phyloP scores from a whole-genome alignment of 164 flowering plant species.

The Magnolia changhungtana region DNA sequence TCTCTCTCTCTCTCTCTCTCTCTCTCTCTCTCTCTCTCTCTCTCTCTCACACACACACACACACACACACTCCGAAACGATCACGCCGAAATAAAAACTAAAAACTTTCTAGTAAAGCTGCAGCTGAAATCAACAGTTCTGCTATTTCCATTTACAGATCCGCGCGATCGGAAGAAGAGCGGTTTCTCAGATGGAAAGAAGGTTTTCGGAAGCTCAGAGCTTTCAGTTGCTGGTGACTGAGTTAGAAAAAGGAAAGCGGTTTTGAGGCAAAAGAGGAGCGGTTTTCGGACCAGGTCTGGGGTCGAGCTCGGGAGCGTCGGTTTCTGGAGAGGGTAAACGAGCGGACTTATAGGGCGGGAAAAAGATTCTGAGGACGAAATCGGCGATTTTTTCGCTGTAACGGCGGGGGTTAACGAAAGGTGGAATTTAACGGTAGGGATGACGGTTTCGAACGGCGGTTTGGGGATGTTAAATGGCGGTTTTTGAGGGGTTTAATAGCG shows the following conservation, averaged over 20 bases:
- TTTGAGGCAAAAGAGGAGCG: not conserved
- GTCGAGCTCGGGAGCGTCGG: not conserved
- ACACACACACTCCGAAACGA: not conserved
- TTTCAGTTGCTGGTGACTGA: not conserved
- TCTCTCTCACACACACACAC: not conserved
- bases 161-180: not conserved
- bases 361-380: conserved; percentile 6
- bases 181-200: not conserved
- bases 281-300: not conserved
- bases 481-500: not conserved
- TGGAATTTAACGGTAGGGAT: not conserved
- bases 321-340: not conserved
- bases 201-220: not conserved
- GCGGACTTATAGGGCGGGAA: not conserved
- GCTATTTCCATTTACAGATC: conserved; percentile 20
- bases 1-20: not conserved
- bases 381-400: conserved; percentile 6
- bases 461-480: not conserved
- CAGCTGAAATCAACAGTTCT: conserved; percentile 8
- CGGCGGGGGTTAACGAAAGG: not conserved
- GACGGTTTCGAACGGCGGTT: not conserved
- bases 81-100: not conserved
- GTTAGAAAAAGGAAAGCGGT: conserved; percentile 1
- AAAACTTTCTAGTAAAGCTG: not conserved
- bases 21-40: not conserved